Conservation (phyloP, 306 rosid genomes). For the Medicago lupulina region DNA sequence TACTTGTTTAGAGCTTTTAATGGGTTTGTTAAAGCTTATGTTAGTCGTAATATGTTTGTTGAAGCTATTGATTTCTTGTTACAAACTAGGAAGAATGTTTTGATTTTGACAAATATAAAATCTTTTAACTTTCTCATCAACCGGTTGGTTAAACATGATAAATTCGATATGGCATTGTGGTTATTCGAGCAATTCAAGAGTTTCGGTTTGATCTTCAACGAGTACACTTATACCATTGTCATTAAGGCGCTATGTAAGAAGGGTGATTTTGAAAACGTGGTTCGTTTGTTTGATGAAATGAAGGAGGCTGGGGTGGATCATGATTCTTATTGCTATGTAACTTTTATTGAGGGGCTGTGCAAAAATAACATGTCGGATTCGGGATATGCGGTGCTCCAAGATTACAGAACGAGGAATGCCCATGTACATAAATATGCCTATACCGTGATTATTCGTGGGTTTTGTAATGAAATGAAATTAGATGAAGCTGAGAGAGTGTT, state of each 20-base stretch:
- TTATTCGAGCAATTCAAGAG: slow-evolving; percentile 67
- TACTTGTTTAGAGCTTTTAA: slow-evolving; percentile 53
- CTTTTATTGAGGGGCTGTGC: slow-evolving; percentile 79
- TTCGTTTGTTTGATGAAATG: slow-evolving; percentile 67
- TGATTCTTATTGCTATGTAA: slow-evolving; percentile 55
- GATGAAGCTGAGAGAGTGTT: slow-evolving; percentile 62
- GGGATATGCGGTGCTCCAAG: slow-evolving; percentile 66
- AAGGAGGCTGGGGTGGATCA: slow-evolving; percentile 59
- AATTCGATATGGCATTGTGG: slow-evolving; percentile 56
- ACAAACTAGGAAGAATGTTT: slow-evolving; percentile 51
- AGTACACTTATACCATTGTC: slow-evolving; percentile 69
- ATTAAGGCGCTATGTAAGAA: slow-evolving; percentile 72
- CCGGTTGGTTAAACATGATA: slow-evolving; percentile 56
- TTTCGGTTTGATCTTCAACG: slow-evolving; percentile 70
- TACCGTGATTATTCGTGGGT: slow-evolving; percentile 66
- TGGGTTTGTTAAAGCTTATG: slow-evolving; percentile 70
- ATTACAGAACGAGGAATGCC: slow-evolving; percentile 49
- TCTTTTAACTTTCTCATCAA: slow-evolving; percentile 76
- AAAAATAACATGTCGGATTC: slow-evolving; percentile 49
- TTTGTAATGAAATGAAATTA: slow-evolving; percentile 71
- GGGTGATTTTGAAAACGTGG: slow-evolving; percentile 61
- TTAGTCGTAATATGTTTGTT: slow-evolving; percentile 65
- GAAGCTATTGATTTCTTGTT: slow-evolving; percentile 71
- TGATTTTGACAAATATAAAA: slow-evolving; percentile 62
- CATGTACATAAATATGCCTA: slow-evolving; percentile 63